phyloP scores from a whole-genome alignment of 495 filamentous ascomycete species.

The Geoglossum glabrum region DNA sequence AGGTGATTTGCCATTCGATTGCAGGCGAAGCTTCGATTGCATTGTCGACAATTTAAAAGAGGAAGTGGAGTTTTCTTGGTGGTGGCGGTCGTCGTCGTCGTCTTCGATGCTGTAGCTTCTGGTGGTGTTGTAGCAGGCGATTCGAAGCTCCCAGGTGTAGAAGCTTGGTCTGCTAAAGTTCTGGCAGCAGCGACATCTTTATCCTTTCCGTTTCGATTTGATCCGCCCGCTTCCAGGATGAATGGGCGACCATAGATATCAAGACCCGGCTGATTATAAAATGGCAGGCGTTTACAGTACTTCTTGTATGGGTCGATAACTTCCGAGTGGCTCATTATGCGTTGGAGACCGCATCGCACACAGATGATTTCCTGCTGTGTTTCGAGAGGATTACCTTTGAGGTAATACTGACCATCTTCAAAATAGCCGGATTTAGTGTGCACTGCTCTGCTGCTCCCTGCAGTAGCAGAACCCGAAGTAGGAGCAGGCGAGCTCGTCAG shows the following conservation, averaged over 20 bases:
- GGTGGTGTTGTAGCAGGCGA: conserved; percentile 1
- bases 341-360: conserved; percentile 21
- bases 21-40: neutral
- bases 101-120: neutral
- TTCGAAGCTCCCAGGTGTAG: conserved; percentile 2
- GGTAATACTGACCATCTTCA: conserved; percentile 46
- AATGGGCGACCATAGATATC: conserved; percentile 74
- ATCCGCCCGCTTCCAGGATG: conserved; percentile 20
- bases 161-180: neutral
- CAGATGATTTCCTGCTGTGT: conserved; percentile 49
- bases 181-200: neutral
- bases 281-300: conserved; percentile 62
- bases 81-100: neutral
- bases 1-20: neutral
- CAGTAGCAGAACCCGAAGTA: conserved; percentile 20
- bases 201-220: neutral
- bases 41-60: neutral
- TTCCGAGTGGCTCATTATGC: conserved; percentile 1
- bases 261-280: conserved; percentile 49
- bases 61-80: neutral
- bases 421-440: conserved; percentile 48
- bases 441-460: conserved; percentile 19
- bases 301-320: conserved; percentile 19
- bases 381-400: conserved; percentile 58
- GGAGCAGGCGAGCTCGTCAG: conserved; percentile 11